These are phyloP conservation scores for Botrytis squamosa DNA, from an alignment of 2,329 filamentous ascomycete genomes.

Conservation along the genomic window DNA sequence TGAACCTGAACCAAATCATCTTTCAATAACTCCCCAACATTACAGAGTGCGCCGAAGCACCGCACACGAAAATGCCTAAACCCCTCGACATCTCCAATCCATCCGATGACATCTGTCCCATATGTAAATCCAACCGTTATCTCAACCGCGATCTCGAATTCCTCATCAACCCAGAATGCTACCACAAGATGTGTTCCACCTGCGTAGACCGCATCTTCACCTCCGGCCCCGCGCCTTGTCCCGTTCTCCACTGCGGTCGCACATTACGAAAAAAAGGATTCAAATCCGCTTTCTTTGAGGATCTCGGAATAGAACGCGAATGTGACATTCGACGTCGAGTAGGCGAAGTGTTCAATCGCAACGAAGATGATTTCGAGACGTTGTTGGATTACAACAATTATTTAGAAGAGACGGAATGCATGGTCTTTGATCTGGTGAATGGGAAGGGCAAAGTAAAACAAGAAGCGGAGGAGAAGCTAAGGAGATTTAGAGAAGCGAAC, in stretches of 20 bases:
- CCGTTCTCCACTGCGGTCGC: conserved; percentile 82
- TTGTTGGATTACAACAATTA: conserved; percentile 88
- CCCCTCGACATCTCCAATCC: conserved; percentile 27
- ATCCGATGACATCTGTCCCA: conserved; percentile 76
- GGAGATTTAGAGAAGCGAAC: conserved; percentile 72
- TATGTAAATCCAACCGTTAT: conserved; percentile 96
- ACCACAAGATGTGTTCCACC: conserved; percentile 97
- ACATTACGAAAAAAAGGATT: conserved; percentile 85
- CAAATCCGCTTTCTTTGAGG: conserved; percentile 83
- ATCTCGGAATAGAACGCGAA: conserved; percentile 85
- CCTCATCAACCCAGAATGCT: conserved; percentile 96
- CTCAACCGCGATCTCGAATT: conserved; percentile 93
- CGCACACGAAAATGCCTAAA: conserved; percentile 3
- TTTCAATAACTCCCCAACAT: neutral
- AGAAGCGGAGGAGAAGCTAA: conserved; percentile 52
- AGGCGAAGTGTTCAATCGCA: conserved; percentile 77
- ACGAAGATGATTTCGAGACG: conserved; percentile 86
- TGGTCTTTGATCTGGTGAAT: conserved; percentile 84
- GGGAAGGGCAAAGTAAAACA: conserved; percentile 57
- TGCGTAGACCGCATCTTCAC: conserved; percentile 95
- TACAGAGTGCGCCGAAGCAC: neutral
- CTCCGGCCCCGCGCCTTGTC: conserved; percentile 86
- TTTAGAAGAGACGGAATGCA: conserved; percentile 84
- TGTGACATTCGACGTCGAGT: conserved; percentile 87
- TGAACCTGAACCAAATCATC: conserved; percentile 24